Evolutionary conservation across 352 stramenopile species (phyloP).

Genomic region (Phytophthora tubulina): DNA sequence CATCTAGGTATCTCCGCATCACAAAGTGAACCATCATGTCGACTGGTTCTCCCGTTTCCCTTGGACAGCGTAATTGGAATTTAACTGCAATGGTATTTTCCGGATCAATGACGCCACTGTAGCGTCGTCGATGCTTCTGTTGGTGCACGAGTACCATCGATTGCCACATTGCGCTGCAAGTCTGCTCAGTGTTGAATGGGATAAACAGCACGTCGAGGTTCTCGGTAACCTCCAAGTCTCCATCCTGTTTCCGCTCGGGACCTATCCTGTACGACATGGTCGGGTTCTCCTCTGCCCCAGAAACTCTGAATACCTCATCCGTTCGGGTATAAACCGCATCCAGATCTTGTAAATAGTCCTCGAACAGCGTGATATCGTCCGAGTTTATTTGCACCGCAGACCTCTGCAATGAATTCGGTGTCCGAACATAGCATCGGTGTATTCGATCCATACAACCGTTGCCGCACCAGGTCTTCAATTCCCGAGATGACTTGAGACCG

Average conservation of each 20-base stretch:
- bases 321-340: slow-evolving; percentile 28
- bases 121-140: slow-evolving; percentile 5
- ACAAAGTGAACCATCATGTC: slow-evolving; percentile 29
- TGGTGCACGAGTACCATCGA: slow-evolving; percentile 18
- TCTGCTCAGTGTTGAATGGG: slow-evolving; percentile 15
- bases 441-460: neutral
- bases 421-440: neutral
- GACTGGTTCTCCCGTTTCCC: neutral
- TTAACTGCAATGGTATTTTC: slow-evolving; percentile 43
- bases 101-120: slow-evolving; percentile 20
- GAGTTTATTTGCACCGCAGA: neutral
- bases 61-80: slow-evolving; percentile 15
- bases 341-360: slow-evolving; percentile 32
- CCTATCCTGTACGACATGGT: slow-evolving; percentile 11
- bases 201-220: slow-evolving; percentile 32
- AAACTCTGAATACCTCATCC: slow-evolving; percentile 20
- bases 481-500: slow-evolving; percentile 14
- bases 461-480: slow-evolving; percentile 3
- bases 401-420: neutral
- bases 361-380: slow-evolving; percentile 23
- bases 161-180: slow-evolving; percentile 25
- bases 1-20: slow-evolving; percentile 52
- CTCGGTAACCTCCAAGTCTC: slow-evolving; percentile 26
- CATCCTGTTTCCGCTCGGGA: slow-evolving; percentile 7
- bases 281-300: slow-evolving; percentile 1